Conservation (phyloP, 805 yeast species). For the Brettanomyces nanus region DNA sequence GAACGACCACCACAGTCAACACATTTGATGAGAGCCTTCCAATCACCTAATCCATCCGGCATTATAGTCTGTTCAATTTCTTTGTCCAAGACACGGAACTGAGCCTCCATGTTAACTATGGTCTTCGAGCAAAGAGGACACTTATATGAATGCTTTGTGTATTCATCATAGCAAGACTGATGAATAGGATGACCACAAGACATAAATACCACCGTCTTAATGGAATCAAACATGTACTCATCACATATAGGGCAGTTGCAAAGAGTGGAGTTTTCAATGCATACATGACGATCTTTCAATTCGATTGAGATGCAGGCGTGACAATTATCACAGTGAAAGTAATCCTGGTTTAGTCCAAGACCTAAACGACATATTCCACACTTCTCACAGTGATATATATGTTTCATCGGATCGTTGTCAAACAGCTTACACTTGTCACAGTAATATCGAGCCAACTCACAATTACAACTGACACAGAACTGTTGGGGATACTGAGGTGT, state of each 20-base stretch:
- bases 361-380: conserved; percentile 94
- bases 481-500: conserved; percentile 68
- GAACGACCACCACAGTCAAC: conserved; percentile 86
- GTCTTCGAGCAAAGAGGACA: conserved; percentile 89
- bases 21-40: conserved; percentile 72
- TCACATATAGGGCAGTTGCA: conserved; percentile 91
- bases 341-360: conserved; percentile 78
- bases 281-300: conserved; percentile 66
- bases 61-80: conserved; percentile 71
- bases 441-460: conserved; percentile 63
- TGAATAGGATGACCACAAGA: conserved; percentile 93
- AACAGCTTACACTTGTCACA: conserved; percentile 74
- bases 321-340: conserved; percentile 85
- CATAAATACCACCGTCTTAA: conserved; percentile 82
- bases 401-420: conserved; percentile 71
- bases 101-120: conserved; percentile 78
- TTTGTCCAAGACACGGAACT: conserved; percentile 77
- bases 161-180: conserved; percentile 72
- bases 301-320: conserved; percentile 82
- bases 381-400: conserved; percentile 84
- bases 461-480: conserved; percentile 61
- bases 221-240: conserved; percentile 81
- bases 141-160: conserved; percentile 75
- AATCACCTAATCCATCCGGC: conserved; percentile 69
- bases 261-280: conserved; percentile 82